Evolutionary conservation across 2,329 filamentous ascomycete genomes (phyloP).

Genomic region (Pseudopithomyces maydicus): DNA sequence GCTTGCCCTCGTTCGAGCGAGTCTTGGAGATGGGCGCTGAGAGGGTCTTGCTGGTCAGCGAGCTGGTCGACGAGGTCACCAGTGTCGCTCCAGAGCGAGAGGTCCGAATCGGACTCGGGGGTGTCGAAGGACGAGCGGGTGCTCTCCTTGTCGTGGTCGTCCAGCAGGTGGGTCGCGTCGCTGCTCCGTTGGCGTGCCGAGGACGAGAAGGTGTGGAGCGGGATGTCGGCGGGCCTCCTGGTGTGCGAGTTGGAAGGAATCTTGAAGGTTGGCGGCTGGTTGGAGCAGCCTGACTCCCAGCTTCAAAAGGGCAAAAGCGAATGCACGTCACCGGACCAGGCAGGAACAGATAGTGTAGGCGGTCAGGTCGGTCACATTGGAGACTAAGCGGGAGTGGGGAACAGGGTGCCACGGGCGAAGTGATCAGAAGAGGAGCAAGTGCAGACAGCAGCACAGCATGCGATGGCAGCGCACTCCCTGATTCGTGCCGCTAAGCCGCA

Average conservation of each 20-base stretch:
- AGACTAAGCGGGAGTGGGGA: conserved; percentile 25
- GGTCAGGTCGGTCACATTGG: conserved; percentile 44
- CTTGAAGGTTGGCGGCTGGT: conserved; percentile 72
- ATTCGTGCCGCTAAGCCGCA: neutral
- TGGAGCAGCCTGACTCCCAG: conserved; percentile 46
- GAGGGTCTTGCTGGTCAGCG: conserved; percentile 79
- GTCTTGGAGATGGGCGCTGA: conserved; percentile 71
- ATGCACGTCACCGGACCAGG: conserved; percentile 39
- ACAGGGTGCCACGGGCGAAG: conserved; percentile 28
- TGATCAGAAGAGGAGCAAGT: conserved; percentile 28
- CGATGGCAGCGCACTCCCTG: neutral
- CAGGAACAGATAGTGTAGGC: conserved; percentile 28
- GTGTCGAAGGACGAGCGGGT: conserved; percentile 60
- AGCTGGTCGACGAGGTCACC: conserved; percentile 94
- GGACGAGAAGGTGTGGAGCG: conserved; percentile 73
- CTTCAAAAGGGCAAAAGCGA: conserved; percentile 28
- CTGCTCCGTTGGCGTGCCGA: conserved; percentile 47
- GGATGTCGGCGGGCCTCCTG: conserved; percentile 82
- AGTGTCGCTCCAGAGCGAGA: conserved; percentile 90
- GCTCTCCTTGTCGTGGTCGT: conserved; percentile 56
- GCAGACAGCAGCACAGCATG: conserved; percentile 1
- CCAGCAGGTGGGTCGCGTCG: conserved; percentile 47
- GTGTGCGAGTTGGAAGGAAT: conserved; percentile 76
- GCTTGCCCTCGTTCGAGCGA: conserved; percentile 68
- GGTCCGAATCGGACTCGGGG: conserved; percentile 67